Conservation (phyloP, 208 protist species). For the Wallacemonas sp. region DNA sequence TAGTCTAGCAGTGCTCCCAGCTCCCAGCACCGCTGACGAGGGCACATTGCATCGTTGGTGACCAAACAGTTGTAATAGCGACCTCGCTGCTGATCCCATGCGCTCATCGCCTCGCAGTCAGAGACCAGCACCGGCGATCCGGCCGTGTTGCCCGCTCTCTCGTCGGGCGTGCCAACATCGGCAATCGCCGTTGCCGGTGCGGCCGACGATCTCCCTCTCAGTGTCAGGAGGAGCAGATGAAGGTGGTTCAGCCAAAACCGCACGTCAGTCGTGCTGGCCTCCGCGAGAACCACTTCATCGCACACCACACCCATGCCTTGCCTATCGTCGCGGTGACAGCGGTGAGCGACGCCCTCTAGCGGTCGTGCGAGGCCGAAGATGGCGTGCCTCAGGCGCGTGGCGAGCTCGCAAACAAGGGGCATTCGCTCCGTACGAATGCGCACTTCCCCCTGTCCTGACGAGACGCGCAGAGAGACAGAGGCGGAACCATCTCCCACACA, state of each 20-base stretch:
- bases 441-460: too few species aligned
- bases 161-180: background rate
- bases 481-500: too few species aligned
- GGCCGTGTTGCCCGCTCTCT: constrained; percentile 4
- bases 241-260: constrained; percentile 73
- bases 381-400: background rate
- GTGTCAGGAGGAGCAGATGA: constrained; percentile 48
- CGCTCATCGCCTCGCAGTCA: constrained; percentile 14
- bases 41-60: constrained; percentile 40
- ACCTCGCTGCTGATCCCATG: constrained; percentile 30
- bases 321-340: background rate
- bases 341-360: too few species aligned
- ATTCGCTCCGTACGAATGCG: background rate
- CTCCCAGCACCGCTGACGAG: constrained; percentile 45
- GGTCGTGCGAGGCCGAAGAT: constrained; percentile 1
- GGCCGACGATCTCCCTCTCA: constrained; percentile 10
- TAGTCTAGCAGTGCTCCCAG: constrained; percentile 27
- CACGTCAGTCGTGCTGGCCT: constrained; percentile 41
- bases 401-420: background rate
- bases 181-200: constrained; percentile 3
- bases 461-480: too few species aligned
- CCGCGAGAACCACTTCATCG: constrained; percentile 18
- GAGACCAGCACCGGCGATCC: constrained; percentile 2
- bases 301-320: background rate
- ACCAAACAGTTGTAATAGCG: constrained; percentile 17